Evolutionary conservation across 257 asterid genomes (phyloP).

Genomic region (Scutellaria baicalensis): DNA sequence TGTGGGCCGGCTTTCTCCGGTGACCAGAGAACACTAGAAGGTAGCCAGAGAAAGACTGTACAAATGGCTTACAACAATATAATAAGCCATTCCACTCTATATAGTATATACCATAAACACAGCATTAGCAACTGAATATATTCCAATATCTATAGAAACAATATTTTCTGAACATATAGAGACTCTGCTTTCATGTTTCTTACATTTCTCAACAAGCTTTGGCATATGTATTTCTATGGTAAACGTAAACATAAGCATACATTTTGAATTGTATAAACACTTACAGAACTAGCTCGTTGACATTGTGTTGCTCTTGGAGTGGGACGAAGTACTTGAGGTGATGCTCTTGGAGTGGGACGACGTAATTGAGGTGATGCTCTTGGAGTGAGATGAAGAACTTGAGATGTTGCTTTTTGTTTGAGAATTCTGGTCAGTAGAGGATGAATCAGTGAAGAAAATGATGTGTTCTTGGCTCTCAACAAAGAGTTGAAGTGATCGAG

Average conservation of each 20-base stretch:
- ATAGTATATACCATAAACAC: too few relatives aligned
- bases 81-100: background rate
- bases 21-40: background rate
- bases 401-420: conserved; percentile 36
- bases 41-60: conserved; percentile 1
- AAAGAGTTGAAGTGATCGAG: conserved; percentile 43
- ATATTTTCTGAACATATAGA: background rate
- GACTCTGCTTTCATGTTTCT: background rate
- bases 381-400: conserved; percentile 22
- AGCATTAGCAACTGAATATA: too few relatives aligned
- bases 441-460: conserved; percentile 69
- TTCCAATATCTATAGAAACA: background rate
- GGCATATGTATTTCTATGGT: too few relatives aligned
- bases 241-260: background rate
- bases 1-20: background rate
- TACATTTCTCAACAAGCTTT: background rate
- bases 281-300: conserved; percentile 1
- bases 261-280: background rate
- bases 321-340: conserved; percentile 29
- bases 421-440: conserved; percentile 40
- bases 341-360: conserved; percentile 38
- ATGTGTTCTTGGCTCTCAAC: conserved; percentile 36
- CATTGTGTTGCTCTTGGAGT: conserved; percentile 10
- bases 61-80: background rate
- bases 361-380: conserved; percentile 20